Evolutionary conservation across 306 rosid species (phyloP).

Genomic region (Coriaria nepalensis): DNA sequence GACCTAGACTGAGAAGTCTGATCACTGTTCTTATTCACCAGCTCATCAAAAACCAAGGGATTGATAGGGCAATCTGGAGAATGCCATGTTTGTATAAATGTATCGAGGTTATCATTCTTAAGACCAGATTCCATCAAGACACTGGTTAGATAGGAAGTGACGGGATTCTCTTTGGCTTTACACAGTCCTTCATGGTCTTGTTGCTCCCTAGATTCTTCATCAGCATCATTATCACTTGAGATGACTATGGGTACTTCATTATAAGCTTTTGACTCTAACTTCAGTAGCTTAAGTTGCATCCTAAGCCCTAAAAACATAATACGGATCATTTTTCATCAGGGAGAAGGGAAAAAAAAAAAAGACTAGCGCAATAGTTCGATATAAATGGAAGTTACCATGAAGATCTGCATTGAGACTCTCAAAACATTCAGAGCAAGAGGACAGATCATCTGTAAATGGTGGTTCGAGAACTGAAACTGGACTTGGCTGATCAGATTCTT

Average conservation of each 20-base stretch:
- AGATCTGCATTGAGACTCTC: slow-evolving; percentile 79
- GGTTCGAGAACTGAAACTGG: slow-evolving; percentile 89
- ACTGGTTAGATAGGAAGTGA: slow-evolving; percentile 40
- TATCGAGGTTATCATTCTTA: slow-evolving; percentile 21
- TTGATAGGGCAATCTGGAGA: slow-evolving; percentile 56
- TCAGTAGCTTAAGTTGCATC: slow-evolving; percentile 87
- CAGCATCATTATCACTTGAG: slow-evolving; percentile 73
- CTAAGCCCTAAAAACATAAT: slow-evolving; percentile 46
- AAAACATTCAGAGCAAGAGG: slow-evolving; percentile 84
- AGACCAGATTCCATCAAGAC: slow-evolving; percentile 45
- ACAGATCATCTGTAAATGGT: slow-evolving; percentile 63
- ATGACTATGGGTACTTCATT: slow-evolving; percentile 43
- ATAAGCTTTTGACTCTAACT: slow-evolving; percentile 56
- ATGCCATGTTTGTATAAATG: slow-evolving; percentile 34
- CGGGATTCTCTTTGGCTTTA: slow-evolving; percentile 50
- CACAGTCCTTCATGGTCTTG: slow-evolving; percentile 15
- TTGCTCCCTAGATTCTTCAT: slow-evolving; percentile 22
- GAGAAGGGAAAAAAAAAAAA: slow-evolving; percentile 6
- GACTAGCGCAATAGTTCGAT: slow-evolving; percentile 1
- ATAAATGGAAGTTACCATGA: slow-evolving; percentile 45
- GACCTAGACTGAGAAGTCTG: slow-evolving; percentile 36
- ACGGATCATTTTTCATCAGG: slow-evolving; percentile 1
- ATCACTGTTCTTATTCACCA: slow-evolving; percentile 48
- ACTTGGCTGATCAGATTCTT: slow-evolving; percentile 94
- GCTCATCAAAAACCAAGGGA: slow-evolving; percentile 44